Conservation (phyloP, 2,329 filamentous ascomycete species). For the Knufia petricola region DNA sequence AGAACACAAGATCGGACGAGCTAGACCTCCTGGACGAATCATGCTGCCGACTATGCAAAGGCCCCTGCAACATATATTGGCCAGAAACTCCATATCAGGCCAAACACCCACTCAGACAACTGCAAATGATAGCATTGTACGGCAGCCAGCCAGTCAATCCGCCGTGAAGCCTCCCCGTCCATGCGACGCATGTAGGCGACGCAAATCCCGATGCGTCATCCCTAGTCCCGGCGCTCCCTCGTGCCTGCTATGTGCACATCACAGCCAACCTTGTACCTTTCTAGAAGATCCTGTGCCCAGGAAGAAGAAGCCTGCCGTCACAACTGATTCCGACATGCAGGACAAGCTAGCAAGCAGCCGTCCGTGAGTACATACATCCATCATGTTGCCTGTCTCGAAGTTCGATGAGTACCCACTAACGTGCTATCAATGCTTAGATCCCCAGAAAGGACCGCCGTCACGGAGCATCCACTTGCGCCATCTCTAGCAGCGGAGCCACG, state of each 20-base stretch:
- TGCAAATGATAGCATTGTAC: constrained; percentile 3
- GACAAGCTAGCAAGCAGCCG: background rate
- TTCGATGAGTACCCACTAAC: constrained; percentile 12
- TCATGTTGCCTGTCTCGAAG: constrained; percentile 10
- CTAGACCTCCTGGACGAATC: constrained; percentile 3
- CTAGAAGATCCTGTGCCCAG: constrained; percentile 21
- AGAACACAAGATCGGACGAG: background rate
- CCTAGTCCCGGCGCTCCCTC: constrained; percentile 4
- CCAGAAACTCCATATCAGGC: constrained; percentile 8
- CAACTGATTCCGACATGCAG: constrained; percentile 13
- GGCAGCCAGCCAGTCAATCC: constrained; percentile 6
- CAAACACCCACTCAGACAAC: constrained; percentile 2
- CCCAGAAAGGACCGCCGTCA: constrained; percentile 17
- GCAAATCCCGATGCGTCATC: constrained; percentile 22
- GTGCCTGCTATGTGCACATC: constrained; percentile 13
- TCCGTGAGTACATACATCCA: constrained; percentile 7
- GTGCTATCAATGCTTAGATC: constrained; percentile 20
- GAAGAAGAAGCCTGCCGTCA: constrained; percentile 13
- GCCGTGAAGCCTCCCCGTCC: constrained; percentile 13
- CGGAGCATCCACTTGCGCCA: background rate
- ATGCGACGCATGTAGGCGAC: constrained; percentile 21
- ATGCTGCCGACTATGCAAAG: constrained; percentile 6
- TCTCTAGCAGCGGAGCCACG: background rate
- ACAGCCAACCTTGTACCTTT: constrained; percentile 22
- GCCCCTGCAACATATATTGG: constrained; percentile 10